Evolutionary conservation across 1,284 basidiomycete species (phyloP).

Genomic region (Takashimella tepidaria): DNA sequence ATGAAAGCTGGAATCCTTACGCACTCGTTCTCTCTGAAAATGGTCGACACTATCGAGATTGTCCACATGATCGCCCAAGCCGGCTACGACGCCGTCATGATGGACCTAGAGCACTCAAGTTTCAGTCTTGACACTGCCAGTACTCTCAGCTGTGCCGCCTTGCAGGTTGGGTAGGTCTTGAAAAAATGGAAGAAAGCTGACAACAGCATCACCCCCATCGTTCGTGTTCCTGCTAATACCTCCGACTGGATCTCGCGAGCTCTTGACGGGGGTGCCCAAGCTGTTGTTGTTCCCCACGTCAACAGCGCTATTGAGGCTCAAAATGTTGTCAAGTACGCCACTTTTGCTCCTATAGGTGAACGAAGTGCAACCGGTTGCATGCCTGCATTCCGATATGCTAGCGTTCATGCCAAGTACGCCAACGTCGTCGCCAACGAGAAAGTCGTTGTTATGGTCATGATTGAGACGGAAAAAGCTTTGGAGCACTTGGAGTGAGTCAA

Average conservation of each 20-base stretch:
- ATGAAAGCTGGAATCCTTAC: conserved; percentile 9
- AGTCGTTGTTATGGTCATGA: conserved; percentile 22
- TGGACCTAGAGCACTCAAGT: conserved; percentile 20
- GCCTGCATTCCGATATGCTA: conserved; percentile 16
- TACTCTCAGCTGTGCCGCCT: conserved; percentile 11
- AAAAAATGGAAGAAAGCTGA: background rate
- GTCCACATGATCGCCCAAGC: conserved; percentile 15
- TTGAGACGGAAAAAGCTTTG: conserved; percentile 16
- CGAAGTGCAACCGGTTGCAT: conserved; percentile 15
- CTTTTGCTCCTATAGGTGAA: conserved; percentile 17
- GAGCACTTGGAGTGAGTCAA: conserved; percentile 16
- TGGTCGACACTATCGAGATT: conserved; percentile 19
- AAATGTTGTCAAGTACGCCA: conserved; percentile 18
- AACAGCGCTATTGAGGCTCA: conserved; percentile 15
- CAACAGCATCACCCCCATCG: conserved; percentile 16
- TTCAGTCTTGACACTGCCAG: conserved; percentile 18
- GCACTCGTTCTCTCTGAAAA: conserved; percentile 20
- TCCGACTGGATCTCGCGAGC: conserved; percentile 23
- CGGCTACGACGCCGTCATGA: conserved; percentile 17
- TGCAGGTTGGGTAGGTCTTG: conserved; percentile 13
- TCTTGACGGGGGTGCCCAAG: conserved; percentile 22
- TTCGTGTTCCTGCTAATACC: conserved; percentile 19
- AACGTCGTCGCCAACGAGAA: conserved; percentile 15
- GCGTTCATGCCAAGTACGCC: conserved; percentile 15
- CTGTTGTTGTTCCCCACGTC: conserved; percentile 23